Percentiles rank a stretch among this genome's conserved stretches.
These are phyloP conservation scores for Epichloe elymi DNA, from an alignment of 2,329 filamentous ascomycete genomes.

Conservation along the genomic window DNA sequence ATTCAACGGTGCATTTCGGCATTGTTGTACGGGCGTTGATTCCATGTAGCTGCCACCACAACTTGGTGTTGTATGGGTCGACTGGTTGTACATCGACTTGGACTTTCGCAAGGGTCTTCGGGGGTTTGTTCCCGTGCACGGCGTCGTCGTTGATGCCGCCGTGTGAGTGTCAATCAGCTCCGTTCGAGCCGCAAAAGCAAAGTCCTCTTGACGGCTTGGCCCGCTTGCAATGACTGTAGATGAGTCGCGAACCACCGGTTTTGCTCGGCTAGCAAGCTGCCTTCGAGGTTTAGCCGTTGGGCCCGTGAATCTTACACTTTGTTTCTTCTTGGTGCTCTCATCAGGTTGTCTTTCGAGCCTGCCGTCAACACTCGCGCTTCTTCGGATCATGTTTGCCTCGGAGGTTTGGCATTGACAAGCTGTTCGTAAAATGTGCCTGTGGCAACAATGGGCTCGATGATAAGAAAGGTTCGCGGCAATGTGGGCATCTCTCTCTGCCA, in stretches of 20 bases:
- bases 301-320: slow-evolving; percentile 43
- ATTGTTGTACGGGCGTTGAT: slow-evolving; percentile 4
- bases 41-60: background rate
- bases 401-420: slow-evolving; percentile 11
- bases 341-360: slow-evolving; percentile 7
- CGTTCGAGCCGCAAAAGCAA: background rate
- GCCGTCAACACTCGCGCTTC: slow-evolving; percentile 12
- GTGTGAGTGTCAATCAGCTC: background rate
- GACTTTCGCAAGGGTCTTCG: slow-evolving; percentile 40
- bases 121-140: slow-evolving; percentile 27
- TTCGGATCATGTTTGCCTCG: slow-evolving; percentile 9
- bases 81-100: slow-evolving; percentile 37
- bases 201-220: background rate
- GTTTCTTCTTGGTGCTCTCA: slow-evolving; percentile 18
- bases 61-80: slow-evolving; percentile 10
- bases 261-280: slow-evolving; percentile 17
- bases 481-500: slow-evolving; percentile 45
- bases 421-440: background rate
- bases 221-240: background rate
- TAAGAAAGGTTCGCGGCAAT: slow-evolving; percentile 51
- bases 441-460: slow-evolving; percentile 33
- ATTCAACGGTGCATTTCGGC: slow-evolving; percentile 3
- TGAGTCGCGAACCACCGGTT: slow-evolving; percentile 2
- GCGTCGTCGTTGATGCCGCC: background rate
- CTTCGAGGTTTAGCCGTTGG: slow-evolving; percentile 17